Conservation (phyloP, 148 eudicot genomes). For the Cornus controversa region DNA sequence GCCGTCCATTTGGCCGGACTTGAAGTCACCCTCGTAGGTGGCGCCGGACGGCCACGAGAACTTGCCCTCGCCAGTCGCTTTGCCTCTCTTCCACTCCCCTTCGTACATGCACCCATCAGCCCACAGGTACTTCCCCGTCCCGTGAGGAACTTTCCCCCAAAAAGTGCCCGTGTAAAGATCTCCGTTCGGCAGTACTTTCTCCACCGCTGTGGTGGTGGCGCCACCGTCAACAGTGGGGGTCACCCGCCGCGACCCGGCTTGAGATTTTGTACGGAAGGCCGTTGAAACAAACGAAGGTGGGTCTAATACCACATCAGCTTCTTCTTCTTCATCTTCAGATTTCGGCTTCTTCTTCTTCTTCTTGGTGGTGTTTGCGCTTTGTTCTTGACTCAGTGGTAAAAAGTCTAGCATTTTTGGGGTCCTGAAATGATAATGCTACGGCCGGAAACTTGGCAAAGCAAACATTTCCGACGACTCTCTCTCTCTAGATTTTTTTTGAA, state of each 20-base stretch:
- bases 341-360: neutral
- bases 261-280: neutral
- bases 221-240: neutral
- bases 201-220: neutral
- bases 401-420: neutral
- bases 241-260: neutral
- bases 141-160: constrained; percentile 9
- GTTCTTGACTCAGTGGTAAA: neutral
- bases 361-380: neutral
- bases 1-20: constrained; percentile 29
- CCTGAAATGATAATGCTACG: neutral
- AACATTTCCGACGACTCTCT: neutral
- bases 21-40: constrained; percentile 34
- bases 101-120: constrained; percentile 30
- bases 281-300: neutral
- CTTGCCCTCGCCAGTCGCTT: constrained; percentile 25
- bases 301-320: neutral
- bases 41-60: constrained; percentile 37
- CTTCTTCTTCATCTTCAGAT: neutral
- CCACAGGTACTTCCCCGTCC: constrained; percentile 27
- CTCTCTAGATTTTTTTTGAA: neutral
- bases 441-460: neutral
- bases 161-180: constrained; percentile 14
- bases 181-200: constrained; percentile 13
- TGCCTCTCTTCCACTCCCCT: constrained; percentile 32